Evolutionary conservation across 345 rosid genomes (phyloP), one percentile per base, ranked within the genome.

Genomic region (Salix brachista): DNA sequence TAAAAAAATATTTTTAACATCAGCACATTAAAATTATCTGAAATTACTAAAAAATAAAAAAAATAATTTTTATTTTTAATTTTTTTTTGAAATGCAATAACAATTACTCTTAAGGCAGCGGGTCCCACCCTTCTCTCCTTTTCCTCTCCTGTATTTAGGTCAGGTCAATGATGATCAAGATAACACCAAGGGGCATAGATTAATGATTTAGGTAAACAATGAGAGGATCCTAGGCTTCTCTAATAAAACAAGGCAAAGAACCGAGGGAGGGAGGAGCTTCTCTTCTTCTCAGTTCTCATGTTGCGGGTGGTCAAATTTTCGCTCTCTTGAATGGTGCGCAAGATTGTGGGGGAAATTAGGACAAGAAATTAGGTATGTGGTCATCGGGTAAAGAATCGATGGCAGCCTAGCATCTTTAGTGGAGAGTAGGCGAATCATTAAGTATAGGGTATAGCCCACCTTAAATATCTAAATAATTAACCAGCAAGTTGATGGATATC

Each of bases 351-450:
- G 65, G 16, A 36, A 71, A 65, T 39, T 26, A 36, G 44, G 84
- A 78, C 86, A 75, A 82, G 36, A 25, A 61, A 85, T 69, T 75
- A 82, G 84, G 87, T 78, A 70, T 70, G 21, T 17, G 42, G 61
- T 76, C 52, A 68, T 71, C 60, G 65, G 30, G 61, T 30, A 17
- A 41, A 28, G 71, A 75, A 66, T 26, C 52, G 23, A 30, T 39
- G 61, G 17, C 69, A 54, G 72, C 76, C 77, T 66, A 41, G 32
- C 69, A 79, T 68, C 73, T 52, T 73, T 81, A 70, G 70, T 73
- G 79, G 52, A 12, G 77, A 72, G 23, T 71, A 56, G 79, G 41
- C 67, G 11, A 42, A 65, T 44, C 56, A 39, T 67, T 13, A 17
- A 36, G 75, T 61, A 65, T 48, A 77, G 71, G 61, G 16, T 62